These are phyloP conservation scores for Phanerodontia chrysosporium DNA, from an alignment of 768 basidiomycete species.

Conservation along the genomic window DNA sequence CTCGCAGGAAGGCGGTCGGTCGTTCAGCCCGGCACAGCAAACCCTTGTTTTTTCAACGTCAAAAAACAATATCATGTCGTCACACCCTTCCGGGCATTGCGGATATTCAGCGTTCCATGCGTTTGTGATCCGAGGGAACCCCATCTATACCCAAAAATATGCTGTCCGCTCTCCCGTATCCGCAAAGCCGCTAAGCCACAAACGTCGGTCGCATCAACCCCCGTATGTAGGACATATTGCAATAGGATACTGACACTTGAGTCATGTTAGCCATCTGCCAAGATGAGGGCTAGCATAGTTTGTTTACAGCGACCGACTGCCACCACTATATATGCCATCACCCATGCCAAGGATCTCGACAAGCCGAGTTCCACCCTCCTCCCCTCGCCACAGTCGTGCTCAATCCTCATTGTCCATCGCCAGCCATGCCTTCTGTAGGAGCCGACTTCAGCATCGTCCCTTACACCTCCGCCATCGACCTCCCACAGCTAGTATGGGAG, in stretches of 20 bases:
- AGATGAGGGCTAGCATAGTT: not conserved
- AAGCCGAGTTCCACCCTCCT: not conserved
- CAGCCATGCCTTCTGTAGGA: conserved; percentile 10
- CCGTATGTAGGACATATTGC: not conserved
- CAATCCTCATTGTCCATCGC: not conserved
- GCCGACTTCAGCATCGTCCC: conserved; percentile 3
- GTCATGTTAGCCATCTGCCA: not conserved
- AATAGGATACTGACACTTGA: not conserved
- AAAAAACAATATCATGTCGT: not conserved
- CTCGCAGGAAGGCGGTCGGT: not conserved
- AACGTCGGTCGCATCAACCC: not conserved
- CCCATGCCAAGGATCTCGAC: not conserved
- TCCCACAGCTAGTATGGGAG: conserved; percentile 36
- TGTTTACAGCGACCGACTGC: not conserved
- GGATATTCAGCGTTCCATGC: not conserved
- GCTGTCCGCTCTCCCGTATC: not conserved
- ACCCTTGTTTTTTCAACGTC: not conserved
- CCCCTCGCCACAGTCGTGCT: not conserved
- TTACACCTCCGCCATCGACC: conserved; percentile 28
- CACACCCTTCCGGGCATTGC: not conserved
- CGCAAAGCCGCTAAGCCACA: not conserved
- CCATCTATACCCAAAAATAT: not conserved
- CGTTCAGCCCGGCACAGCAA: not conserved
- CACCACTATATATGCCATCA: not conserved
- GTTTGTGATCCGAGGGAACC: not conserved